Conservation (phyloP, 1,139 yeast genomes). For the Suhomyces guaymorum region DNA sequence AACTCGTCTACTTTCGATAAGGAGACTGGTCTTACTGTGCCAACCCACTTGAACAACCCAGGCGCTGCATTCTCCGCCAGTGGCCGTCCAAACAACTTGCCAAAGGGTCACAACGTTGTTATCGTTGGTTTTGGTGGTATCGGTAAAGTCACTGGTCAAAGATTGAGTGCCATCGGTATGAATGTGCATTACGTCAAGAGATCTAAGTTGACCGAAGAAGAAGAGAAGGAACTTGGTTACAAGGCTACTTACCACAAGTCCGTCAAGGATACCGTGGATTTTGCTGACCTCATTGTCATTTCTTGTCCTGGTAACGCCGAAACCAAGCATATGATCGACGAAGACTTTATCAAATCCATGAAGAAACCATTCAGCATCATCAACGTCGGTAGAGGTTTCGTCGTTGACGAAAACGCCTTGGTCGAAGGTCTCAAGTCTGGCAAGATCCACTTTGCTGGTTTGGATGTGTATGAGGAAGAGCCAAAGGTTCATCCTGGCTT, state of each 20-base stretch:
- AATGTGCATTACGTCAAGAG: conserved; percentile 27
- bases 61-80: conserved; percentile 15
- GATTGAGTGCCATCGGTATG: conserved; percentile 27
- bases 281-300: conserved; percentile 62
- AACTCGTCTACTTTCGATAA: conserved; percentile 19
- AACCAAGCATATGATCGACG: conserved; percentile 59
- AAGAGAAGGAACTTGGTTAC: conserved; percentile 18
- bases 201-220: conserved; percentile 14
- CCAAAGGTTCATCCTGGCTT: conserved; percentile 58
- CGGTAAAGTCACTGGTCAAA: conserved; percentile 23
- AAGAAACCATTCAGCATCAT: conserved; percentile 60
- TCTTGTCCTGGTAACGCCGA: conserved; percentile 67
- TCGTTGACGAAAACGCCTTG: conserved; percentile 72
- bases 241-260: conserved; percentile 19
- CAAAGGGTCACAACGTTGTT: conserved; percentile 27
- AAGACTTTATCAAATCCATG: conserved; percentile 47
- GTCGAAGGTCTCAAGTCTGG: conserved; percentile 68
- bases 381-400: conserved; percentile 75
- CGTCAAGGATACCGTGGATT: conserved; percentile 24
- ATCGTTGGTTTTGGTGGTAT: conserved; percentile 29
- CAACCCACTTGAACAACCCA: conserved; percentile 7
- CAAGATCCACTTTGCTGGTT: conserved; percentile 69
- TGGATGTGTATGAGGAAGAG: conserved; percentile 78
- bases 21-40: conserved; percentile 11
- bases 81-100: conserved; percentile 19